phyloP scores from a whole-genome alignment of 768 basidiomycete genomes.

The Chlorophyllum brunneum region DNA sequence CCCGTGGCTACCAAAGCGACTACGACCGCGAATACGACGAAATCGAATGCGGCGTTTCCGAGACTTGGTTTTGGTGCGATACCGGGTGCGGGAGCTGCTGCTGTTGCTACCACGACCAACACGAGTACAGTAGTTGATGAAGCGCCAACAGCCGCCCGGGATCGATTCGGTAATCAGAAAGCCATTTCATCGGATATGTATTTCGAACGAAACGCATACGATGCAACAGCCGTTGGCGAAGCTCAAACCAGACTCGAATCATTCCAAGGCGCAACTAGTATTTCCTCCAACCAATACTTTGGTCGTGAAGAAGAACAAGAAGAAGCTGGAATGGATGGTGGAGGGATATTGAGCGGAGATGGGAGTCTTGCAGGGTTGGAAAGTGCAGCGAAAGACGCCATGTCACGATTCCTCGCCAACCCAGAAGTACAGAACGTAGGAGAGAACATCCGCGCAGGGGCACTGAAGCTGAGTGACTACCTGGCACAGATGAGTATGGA shows the following conservation, averaged over 20 bases:
- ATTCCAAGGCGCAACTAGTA: slow-evolving; percentile 90
- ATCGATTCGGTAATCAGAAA: slow-evolving; percentile 90
- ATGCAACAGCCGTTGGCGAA: slow-evolving; percentile 64
- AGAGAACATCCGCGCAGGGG: slow-evolving; percentile 74
- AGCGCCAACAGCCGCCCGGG: slow-evolving; percentile 75
- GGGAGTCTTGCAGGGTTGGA: slow-evolving; percentile 58
- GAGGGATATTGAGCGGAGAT: slow-evolving; percentile 43
- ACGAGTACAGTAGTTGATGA: slow-evolving; percentile 42
- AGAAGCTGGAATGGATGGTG: slow-evolving; percentile 35
- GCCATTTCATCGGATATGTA: slow-evolving; percentile 98
- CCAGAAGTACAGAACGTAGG: slow-evolving; percentile 85
- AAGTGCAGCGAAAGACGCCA: slow-evolving; percentile 69
- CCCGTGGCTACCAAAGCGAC: slow-evolving; percentile 21
- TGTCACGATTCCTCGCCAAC: slow-evolving; percentile 71
- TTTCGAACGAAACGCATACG: slow-evolving; percentile 88
- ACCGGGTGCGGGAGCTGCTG: slow-evolving; percentile 55
- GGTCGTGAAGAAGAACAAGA: slow-evolving; percentile 87
- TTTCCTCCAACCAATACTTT: slow-evolving; percentile 96
- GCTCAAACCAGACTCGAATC: slow-evolving; percentile 76
- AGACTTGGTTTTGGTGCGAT: slow-evolving; percentile 84
- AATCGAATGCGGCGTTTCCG: slow-evolving; percentile 49
- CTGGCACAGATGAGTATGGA: slow-evolving; percentile 7
- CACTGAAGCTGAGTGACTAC: slow-evolving; percentile 63
- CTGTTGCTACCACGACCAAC: slow-evolving; percentile 29
- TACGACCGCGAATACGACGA: slow-evolving; percentile 17